Evolutionary conservation across 2,329 filamentous ascomycete genomes (phyloP).

Genomic region (Xylaria sp.): DNA sequence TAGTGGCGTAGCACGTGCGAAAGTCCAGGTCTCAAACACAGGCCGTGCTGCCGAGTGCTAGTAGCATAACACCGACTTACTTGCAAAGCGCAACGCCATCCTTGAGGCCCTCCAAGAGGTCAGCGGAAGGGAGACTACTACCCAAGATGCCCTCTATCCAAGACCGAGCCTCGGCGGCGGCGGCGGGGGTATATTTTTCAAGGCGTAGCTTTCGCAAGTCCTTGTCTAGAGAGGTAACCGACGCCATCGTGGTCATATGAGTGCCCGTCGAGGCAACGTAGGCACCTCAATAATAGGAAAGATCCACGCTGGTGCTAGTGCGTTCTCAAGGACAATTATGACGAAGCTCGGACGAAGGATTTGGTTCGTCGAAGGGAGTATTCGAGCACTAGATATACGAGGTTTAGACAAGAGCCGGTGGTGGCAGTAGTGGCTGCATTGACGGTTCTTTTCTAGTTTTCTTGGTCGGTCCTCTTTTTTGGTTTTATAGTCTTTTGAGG

Average conservation of each 20-base stretch:
- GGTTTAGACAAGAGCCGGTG: background rate
- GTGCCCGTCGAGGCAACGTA: background rate
- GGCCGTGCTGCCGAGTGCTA: background rate
- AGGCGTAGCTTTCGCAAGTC: conserved; percentile 94
- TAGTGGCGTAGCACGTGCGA: background rate
- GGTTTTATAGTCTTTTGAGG: background rate
- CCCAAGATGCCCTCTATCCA: conserved; percentile 90
- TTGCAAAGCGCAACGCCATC: conserved; percentile 94
- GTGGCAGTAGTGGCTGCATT: background rate
- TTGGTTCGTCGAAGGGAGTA: background rate
- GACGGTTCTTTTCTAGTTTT: too few species aligned
- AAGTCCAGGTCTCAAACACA: background rate
- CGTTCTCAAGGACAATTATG: background rate
- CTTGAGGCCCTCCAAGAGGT: conserved; percentile 86
- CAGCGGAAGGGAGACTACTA: conserved; percentile 75
- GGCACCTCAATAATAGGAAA: background rate
- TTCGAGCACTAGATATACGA: background rate
- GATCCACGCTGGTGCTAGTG: background rate
- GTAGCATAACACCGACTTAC: conserved; percentile 57
- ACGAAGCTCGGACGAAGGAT: background rate
- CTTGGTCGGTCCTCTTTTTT: background rate
- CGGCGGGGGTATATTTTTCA: conserved; percentile 90
- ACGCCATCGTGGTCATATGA: conserved; percentile 74
- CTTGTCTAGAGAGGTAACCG: conserved; percentile 91
- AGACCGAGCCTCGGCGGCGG: conserved; percentile 82